Conservation (phyloP, 179 eudicot genomes). For the Amaranthus tricolor region DNA sequence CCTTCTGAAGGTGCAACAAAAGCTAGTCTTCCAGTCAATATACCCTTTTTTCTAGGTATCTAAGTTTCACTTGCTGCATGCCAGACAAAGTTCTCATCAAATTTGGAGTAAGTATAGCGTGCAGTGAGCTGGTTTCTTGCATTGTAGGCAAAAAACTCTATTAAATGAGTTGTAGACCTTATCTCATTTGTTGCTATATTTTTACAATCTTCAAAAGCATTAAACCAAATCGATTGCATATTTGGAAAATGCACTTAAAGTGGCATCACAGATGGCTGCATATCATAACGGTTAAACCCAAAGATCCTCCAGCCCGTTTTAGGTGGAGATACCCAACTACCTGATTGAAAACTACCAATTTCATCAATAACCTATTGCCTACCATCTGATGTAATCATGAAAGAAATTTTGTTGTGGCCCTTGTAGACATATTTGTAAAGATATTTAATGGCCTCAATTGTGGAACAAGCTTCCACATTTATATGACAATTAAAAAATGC, state of each 20-base stretch:
- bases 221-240: background rate
- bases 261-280: conserved; percentile 4
- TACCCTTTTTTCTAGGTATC: background rate
- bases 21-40: background rate
- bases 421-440: background rate
- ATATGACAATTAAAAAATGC: background rate
- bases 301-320: background rate
- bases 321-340: background rate
- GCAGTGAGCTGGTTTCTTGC: no score
- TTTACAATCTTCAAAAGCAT: background rate
- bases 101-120: background rate
- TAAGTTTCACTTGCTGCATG: background rate
- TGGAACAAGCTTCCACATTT: background rate
- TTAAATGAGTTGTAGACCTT: background rate
- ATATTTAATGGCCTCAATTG: background rate
- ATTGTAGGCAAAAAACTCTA: background rate
- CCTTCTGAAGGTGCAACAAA: background rate
- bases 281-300: background rate
- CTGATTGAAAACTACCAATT: background rate
- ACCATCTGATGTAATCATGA: background rate
- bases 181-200: background rate
- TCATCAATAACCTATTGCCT: background rate
- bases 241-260: background rate
- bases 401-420: background rate
- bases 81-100: background rate